Evolutionary conservation across 805 yeast species (phyloP), one percentile per base, ranked within the genome.

Genomic region (Alloascoidea hylecoeti): DNA sequence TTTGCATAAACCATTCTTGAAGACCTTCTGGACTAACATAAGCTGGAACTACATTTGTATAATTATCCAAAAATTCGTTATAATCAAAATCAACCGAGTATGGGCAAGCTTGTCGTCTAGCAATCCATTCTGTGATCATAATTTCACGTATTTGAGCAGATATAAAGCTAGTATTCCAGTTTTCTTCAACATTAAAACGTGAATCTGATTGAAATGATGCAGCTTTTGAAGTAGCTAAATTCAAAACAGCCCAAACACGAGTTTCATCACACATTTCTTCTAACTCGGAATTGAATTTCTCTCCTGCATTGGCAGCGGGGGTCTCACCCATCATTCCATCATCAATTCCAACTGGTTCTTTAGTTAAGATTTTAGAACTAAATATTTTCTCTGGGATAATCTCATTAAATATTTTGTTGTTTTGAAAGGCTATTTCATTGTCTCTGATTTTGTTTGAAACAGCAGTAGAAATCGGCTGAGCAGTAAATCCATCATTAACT

Each of bases 81-180:
- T 49, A 43, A 9, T 53, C 64, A 42, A 57, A 61, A 39, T 61
- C 66, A 16, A 62, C 60, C 6, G 65, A 58, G 44, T 48, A 61
- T 41, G 61, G 63, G 13, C 49, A 40, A 3, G 50, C 41, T 4
- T 52, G 42, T n/a, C 57, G 49, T 28, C 58, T 51, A 27, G 49
- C 47, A 3, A 56, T 52, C 66, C 65, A 60, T 38, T 61, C 65
- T 4, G 57, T 47, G 18, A 62, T 40, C 35, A 49, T 56, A 47
- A 55, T 46, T 28, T 51, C 52, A 13, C 65, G 50, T 9, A 59
- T 44, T 42, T 61, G 66, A 3, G 53, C 39, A 5, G 63, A 55
- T 2, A 61, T 63, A 1, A 52, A 44, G 1, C 49, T 39, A 17
- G 56, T 48, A 1, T 58, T 41, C 66, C 66, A 61, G 6, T 44